These are phyloP conservation scores for Cystobasidiaceae sp. DNA, from an alignment of 1,284 basidiomycete species.

Conservation along the genomic window DNA sequence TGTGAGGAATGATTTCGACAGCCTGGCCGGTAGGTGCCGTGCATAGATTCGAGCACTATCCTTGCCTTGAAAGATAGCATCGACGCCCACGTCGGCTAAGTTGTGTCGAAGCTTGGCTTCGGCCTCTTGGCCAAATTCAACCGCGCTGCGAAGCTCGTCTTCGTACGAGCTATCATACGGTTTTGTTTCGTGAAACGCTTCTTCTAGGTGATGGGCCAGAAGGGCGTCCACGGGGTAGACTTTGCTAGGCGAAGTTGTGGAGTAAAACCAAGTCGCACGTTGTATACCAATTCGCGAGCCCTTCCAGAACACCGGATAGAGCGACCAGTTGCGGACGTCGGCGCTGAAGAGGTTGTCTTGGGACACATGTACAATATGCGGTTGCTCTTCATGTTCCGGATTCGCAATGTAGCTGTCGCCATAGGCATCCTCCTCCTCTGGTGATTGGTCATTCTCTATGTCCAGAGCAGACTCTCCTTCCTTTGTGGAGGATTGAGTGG, in stretches of 20 bases:
- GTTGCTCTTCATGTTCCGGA: slow-evolving; percentile 26
- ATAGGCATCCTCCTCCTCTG: slow-evolving; percentile 8
- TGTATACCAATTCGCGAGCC: slow-evolving; percentile 44
- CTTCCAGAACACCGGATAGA: slow-evolving; percentile 48
- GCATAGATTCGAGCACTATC: slow-evolving; percentile 40
- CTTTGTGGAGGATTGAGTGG: background rate
- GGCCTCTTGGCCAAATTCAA: slow-evolving; percentile 35
- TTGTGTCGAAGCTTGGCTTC: slow-evolving; percentile 42
- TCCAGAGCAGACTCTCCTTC: background rate
- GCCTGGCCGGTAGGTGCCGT: slow-evolving; percentile 8
- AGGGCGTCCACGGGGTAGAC: slow-evolving; percentile 42
- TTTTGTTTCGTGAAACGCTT: slow-evolving; percentile 44
- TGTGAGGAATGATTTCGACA: slow-evolving; percentile 31
- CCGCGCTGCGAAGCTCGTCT: slow-evolving; percentile 36
- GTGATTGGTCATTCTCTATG: slow-evolving; percentile 6
- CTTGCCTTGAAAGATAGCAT: slow-evolving; percentile 44
- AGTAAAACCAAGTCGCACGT: slow-evolving; percentile 48
- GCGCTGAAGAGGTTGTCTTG: slow-evolving; percentile 44
- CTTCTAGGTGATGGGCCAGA: slow-evolving; percentile 45
- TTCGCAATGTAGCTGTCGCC: slow-evolving; percentile 28
- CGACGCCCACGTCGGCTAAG: slow-evolving; percentile 43
- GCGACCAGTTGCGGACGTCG: slow-evolving; percentile 32
- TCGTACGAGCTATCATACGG: slow-evolving; percentile 44
- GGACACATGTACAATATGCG: slow-evolving; percentile 41
- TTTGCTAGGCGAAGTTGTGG: slow-evolving; percentile 39